Evolutionary conservation across 345 rosid species (phyloP).

Genomic region (Kernera saxatilis): DNA sequence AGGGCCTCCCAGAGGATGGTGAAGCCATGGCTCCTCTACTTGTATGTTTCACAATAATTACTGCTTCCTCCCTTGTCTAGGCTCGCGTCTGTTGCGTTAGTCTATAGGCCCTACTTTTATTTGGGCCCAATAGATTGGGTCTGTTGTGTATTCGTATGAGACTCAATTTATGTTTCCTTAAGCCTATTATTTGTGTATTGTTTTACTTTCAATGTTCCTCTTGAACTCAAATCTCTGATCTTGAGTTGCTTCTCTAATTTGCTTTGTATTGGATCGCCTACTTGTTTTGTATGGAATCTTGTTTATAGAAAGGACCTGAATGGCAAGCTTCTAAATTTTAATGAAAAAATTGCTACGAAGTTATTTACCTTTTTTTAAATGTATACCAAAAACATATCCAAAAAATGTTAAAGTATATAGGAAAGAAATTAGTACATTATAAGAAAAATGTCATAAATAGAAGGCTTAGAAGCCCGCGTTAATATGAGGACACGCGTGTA

Average conservation of each 20-base stretch:
- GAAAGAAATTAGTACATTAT: not conserved
- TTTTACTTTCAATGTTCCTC: not conserved
- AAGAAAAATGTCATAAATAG: not conserved
- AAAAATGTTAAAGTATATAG: not conserved
- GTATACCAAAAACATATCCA: not conserved
- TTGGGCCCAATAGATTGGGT: constrained; percentile 29
- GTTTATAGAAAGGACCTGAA: not conserved
- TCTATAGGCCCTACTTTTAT: constrained; percentile 28
- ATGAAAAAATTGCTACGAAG: not conserved
- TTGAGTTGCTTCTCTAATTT: not conserved
- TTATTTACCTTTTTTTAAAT: not conserved
- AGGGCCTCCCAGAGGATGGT: constrained; percentile 74
- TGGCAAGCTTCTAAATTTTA: not conserved
- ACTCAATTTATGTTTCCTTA: constrained; percentile 3
- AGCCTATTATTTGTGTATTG: not conserved
- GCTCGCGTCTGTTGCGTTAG: not conserved
- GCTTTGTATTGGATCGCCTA: not conserved
- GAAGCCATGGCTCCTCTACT: constrained; percentile 5
- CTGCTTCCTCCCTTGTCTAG: not conserved
- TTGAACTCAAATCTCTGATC: not conserved
- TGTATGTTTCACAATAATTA: not conserved
- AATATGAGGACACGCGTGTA: too few relatives aligned
- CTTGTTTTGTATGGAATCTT: not conserved
- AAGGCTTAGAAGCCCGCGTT: not conserved
- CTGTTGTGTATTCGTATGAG: constrained; percentile 5